Base-by-base conservation (phyloP, 495 filamentous ascomycete species). In the Trichoderma erinaceum region DNA sequence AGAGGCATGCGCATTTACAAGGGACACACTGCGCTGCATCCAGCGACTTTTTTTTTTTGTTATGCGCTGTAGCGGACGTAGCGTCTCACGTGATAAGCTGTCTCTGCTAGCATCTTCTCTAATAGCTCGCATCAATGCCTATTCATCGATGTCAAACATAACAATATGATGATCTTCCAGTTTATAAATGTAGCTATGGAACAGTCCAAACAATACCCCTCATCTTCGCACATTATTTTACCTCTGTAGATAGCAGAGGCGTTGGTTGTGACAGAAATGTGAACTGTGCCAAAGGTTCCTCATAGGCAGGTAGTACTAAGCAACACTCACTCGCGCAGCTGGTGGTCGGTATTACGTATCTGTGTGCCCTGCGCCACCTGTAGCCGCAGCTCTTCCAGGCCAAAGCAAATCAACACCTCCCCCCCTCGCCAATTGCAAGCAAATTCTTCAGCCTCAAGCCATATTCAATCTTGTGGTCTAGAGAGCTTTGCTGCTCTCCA, bases 401-500 rank as follows among this genome's bases (percentile, higher is more conserved):
- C 27, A 61, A 61, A 12, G 29, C 25, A 61, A 61, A 4, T 21
- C n/a, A 21, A 29, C 56, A 5, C 11, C n/a, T 23, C 56, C 27
- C 16, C 56, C 27, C 16, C 56, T 35, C 56, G 56, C 27, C 56
- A 3, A 5, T 61, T 61, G 56, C 56, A 61, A 32, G 25, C 56
- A 61, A 61, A 61, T 1, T 61, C 56, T 61, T 13, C 11, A 25
- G 4, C 23, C 29, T 13, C 11, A 25, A 13, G 5, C 29, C 13
- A 21, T 21, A 27, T 61, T 21, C 29, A 25, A 25, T 32, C 25
- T 3, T 61, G 23, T 27, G 23, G 56, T 61, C 56, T 61, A 15
- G 56, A 32, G 56, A 61, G 56, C 56, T 32, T 21, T 32, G 56
- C 56, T 18, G 27, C 56, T 61, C 56, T 61, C 56, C 25, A 61